Base-by-base conservation (phyloP, 257 asterid species). In the Paulownia fortunei region DNA sequence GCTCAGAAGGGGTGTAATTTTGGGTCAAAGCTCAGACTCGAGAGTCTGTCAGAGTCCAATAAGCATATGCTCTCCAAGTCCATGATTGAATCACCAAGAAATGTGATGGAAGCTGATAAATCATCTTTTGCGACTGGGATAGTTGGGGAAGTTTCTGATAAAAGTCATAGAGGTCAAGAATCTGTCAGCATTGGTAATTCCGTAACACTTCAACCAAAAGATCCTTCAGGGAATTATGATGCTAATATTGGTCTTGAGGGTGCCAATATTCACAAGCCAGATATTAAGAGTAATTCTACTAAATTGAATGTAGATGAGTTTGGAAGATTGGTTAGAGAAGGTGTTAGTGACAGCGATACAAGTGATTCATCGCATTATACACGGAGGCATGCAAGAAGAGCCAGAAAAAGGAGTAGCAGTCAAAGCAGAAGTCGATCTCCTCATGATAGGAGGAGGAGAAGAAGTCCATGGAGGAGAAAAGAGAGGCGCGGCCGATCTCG, bases 311-410 rank as follows among this genome's bases (percentile, higher is more conserved):
- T 93, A 26, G 99, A 93, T 84, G 92, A 93, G 83, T 95, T 87
- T 84, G 99, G 99, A 67, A 93, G 99, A 87, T 85, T 91, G 87
- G 83, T 93, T 46, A 91, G 93, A 81, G 97, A 93, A 84, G 92
- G 92, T 79, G 80, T 72, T 23, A 90, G 93, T 83, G 97, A 91
- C 80, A 93, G 94, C 71, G 98, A 95, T 76, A 61, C 86, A 59
- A 90, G 88, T 81, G 89, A 84, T 81, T 90, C 97, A 3, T 88
- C 92, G 24, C 86, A 67, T 74, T 79, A 80, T 78, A 81, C 63
- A 41, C 78, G 85, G 79, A 85, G 86, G 73, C 92, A 24, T 77
- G 74, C 85, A 58, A 91, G 87, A 86, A 88, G 92, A 88, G 86
- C 80, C 80, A 84, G 91, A 83, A 82, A 81, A 73, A 76, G 91